Conservation (phyloP, 495 filamentous ascomycete genomes). For the Aspergillus funiculosus region DNA sequence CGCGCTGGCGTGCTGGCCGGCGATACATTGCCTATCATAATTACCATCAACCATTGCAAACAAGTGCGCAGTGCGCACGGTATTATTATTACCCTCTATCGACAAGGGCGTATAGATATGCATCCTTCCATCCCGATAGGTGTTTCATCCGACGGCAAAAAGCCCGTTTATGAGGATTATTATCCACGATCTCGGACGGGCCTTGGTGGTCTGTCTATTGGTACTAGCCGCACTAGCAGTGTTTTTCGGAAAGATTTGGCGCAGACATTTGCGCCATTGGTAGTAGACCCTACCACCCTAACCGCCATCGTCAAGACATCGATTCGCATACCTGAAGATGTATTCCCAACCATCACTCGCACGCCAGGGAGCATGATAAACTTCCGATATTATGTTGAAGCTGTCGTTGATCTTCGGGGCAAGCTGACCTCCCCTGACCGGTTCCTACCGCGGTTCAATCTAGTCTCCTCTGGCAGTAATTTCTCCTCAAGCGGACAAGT, state of each 20-base stretch:
- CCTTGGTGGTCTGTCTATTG: conserved; percentile 73
- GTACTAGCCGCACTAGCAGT: conserved; percentile 73
- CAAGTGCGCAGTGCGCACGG: conserved; percentile 84
- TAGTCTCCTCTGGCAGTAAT: conserved; percentile 44
- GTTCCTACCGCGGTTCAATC: conserved; percentile 52
- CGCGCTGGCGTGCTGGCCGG: conserved; percentile 83
- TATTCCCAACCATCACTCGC: conserved; percentile 83
- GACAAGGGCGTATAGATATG: conserved; percentile 86
- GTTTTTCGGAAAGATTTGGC: conserved; percentile 89
- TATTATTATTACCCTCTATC: conserved; percentile 87
- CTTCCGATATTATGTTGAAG: conserved; percentile 89
- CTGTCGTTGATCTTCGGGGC: conserved; percentile 85
- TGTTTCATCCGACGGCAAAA: conserved; percentile 54
- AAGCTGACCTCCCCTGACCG: conserved; percentile 68
- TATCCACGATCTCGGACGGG: conserved; percentile 70
- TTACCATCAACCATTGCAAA: conserved; percentile 80
- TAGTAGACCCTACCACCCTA: conserved; percentile 75
- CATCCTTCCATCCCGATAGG: conserved; percentile 65
- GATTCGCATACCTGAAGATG: conserved; percentile 80
- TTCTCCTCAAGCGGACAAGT: conserved; percentile 45
- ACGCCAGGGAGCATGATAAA: conserved; percentile 89
- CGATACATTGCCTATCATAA: conserved; percentile 71
- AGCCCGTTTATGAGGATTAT: conserved; percentile 70
- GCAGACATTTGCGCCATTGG: conserved; percentile 78
- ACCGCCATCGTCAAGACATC: conserved; percentile 70